Evolutionary conservation across 2,329 filamentous ascomycete species (phyloP), one percentile per base, ranked within the genome.

Genomic region (Colletotrichum chrysophilum): DNA sequence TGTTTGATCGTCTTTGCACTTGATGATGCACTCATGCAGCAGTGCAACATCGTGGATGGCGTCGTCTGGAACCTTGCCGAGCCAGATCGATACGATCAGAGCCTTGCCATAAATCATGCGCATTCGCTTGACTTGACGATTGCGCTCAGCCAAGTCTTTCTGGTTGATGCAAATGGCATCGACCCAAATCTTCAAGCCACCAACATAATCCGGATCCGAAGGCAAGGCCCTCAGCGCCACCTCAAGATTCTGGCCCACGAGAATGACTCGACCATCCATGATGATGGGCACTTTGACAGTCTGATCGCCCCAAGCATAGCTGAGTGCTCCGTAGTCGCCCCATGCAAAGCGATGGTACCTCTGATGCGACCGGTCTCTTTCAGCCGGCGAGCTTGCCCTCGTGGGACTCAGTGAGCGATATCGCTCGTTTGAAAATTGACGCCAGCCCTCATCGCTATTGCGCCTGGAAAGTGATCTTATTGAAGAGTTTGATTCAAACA

Each of bases 161-260:
- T 79, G 77, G 13, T 79, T 78, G 70, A 79, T 78, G 48, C 78
- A 79, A 24, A 79, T 71, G 14, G 77, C 78, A 70, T 79, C 78
- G 8, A 74, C 76, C 78, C 78, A 79, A 7, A 70, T 70, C 7
- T 70, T 70, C 4, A 73, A 32, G 21, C 71, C 71, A 7, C 69
- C 71, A 21, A 73, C 30, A 16, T 73, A 73, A 5, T 73, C 71
- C 13, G 55, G 56, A 16, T 73, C 71, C 4, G 71, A 70, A 14
- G 71, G 60, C 43, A 74, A 55, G 24, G 68, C 71, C 8, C 71
- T 69, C 26, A 74, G 60, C 16, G 71, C 71, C 7, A 55, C 60
- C 28, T 74, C 71, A 12, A 74, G 43, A 24, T 48, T 74, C 28
- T 66, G 67, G n/a, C 67, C 68, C 16, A 74, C 52, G 4, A 71